Evolutionary conservation across 2,329 filamentous ascomycete species (phyloP).

Genomic region (Penicillium sp.): DNA sequence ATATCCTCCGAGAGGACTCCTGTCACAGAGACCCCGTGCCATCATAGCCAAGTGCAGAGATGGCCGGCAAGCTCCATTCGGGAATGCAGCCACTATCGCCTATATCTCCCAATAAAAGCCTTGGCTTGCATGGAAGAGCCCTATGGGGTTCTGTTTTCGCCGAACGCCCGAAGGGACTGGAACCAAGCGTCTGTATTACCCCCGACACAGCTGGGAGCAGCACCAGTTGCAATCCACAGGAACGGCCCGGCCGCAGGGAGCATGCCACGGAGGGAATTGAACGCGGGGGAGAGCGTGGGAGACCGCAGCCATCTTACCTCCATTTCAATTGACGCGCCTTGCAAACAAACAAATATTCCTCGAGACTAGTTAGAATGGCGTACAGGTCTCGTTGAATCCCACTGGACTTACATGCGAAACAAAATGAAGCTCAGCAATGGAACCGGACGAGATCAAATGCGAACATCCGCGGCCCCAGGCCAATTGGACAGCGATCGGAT

Average conservation of each 20-base stretch:
- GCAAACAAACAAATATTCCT: background rate
- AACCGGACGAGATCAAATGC: conserved; percentile 8
- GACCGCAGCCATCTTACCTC: conserved; percentile 3
- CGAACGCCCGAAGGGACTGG: conserved; percentile 3
- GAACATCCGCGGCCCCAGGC: conserved; percentile 11
- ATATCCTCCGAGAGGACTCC: conserved; percentile 5
- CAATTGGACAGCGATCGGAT: conserved; percentile 13
- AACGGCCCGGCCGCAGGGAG: conserved; percentile 1
- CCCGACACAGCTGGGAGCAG: conserved; percentile 6
- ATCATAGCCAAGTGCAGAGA: background rate
- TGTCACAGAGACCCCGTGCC: background rate
- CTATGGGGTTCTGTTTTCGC: conserved; percentile 3
- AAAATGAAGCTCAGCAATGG: background rate
- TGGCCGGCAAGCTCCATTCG: background rate
- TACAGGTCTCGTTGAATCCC: background rate
- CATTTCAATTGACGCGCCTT: background rate
- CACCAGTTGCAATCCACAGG: conserved; percentile 4
- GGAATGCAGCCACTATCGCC: background rate
- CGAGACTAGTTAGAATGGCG: background rate
- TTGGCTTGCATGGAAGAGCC: conserved; percentile 4
- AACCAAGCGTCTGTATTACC: conserved; percentile 20
- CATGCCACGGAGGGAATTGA: background rate
- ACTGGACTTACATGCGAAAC: conserved; percentile 3
- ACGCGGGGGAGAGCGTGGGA: background rate
- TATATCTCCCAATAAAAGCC: background rate